Base-by-base conservation (phyloP, 75 land plant genomes). In the Sequoia sempervirens region DNA sequence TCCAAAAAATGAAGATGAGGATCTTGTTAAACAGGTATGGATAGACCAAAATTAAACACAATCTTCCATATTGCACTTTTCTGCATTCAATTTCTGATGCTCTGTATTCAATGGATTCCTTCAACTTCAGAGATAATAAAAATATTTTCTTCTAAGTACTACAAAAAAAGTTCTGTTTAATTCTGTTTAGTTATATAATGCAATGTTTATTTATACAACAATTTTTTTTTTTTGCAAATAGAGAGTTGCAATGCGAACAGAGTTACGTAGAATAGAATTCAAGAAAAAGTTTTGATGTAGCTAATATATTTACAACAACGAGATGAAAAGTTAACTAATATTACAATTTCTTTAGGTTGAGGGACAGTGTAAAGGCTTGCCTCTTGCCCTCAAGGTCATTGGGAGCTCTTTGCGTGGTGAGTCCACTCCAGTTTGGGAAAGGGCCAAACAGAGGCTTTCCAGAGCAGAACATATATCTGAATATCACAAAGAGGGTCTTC, bases 351-450 rank as follows among this genome's bases (percentile, higher is more conserved):
- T 76, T 26, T 11, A 76, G 91, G 84, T 92, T 76, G 92, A 89
- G 38, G 72, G 38, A 50, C 89, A 91, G 75, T 92, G 92, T 47
- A 89, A 89, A 85, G 92, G 94, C 28, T 88, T 91, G 40, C 94
- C 94, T 2, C 53, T 92, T 80, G 94, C 92, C 70, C 89, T 92
- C 12, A 91, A 92, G 85, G 94, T 92, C 41, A 89, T 92, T 45
- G 94, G 91, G 52, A 86, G 91, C 70, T 92, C 94, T 5, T 54
- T 92, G 7, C 72, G 85, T 4, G 87, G 82, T 36, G 88, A 87
- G 47, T 85, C 85, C 32, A 83, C 83, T 47, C 84, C 73, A 84
- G 84, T 88, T 30, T 92, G 94, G 92, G 80, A 72, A 37, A 84
- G 87, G 68, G 91, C 91, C 17, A 86, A 85, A 81, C 85, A 85